phyloP scores from a whole-genome alignment of 1,139 yeast species.

The Yamadazyma oceani region DNA sequence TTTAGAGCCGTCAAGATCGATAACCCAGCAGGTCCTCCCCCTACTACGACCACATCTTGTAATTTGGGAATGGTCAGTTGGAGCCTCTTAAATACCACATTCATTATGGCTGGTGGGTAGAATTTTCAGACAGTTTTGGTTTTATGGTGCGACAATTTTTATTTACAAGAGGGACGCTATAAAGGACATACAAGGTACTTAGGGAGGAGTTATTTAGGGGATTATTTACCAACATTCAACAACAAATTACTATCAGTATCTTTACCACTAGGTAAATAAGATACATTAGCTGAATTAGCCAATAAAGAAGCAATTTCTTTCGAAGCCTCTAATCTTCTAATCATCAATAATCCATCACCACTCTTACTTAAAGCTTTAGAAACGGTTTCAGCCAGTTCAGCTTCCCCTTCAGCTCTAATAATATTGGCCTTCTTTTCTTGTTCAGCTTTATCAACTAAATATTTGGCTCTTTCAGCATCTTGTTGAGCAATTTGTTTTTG shows the following conservation, averaged over 20 bases:
- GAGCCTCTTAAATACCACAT: background rate
- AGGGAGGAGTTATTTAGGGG: background rate
- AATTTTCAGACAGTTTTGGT: too few species aligned
- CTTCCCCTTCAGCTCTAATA: conserved; percentile 99
- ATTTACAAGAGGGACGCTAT: background rate
- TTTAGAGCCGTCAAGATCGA: conserved; percentile 80
- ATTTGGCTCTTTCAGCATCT: conserved; percentile 97
- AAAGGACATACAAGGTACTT: background rate
- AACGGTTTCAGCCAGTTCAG: conserved; percentile 95
- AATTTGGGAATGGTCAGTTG: conserved; percentile 17
- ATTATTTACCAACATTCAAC: conserved; percentile 41
- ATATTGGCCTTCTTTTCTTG: conserved; percentile 95
- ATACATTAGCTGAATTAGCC: conserved; percentile 80
- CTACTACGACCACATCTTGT: conserved; percentile 82
- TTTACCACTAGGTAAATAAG: conserved; percentile 75
- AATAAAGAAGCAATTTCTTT: conserved; percentile 91
- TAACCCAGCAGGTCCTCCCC: conserved; percentile 98
- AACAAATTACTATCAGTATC: conserved; percentile 37
- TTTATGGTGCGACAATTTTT: background rate
- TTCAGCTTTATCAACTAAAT: conserved; percentile 92
- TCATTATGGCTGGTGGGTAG: background rate
- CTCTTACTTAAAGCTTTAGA: conserved; percentile 92
- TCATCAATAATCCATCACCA: conserved; percentile 93
- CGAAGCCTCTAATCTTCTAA: conserved; percentile 95
- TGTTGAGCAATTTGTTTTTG: conserved; percentile 99